Evolutionary conservation across 768 basidiomycete genomes (phyloP), one percentile per base, ranked within the genome.

Genomic region (Phaffia australis): DNA sequence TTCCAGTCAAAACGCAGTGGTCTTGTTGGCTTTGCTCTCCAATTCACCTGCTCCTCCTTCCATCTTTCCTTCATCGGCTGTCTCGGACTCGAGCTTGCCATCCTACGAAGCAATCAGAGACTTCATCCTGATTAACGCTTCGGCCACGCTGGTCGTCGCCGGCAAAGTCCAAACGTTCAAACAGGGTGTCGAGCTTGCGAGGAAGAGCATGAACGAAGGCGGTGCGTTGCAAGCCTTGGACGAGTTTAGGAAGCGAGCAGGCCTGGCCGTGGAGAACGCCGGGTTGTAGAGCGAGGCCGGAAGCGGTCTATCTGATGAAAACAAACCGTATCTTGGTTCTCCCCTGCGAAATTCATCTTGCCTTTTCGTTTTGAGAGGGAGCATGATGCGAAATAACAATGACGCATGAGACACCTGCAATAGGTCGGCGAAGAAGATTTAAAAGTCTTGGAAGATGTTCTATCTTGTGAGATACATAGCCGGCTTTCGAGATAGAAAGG

Each of bases 111-210:
- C 91, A 0, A 81, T 94, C 48, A 76, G 85, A 58, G 85, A 95
- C 72, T 98, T 92, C 74, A 89, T 98, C 68, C 77, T 92, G 66
- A 78, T 98, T 78, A 97, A 99, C 72, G 83, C 93, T 2, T 85
- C 91, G 5, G 93, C 91, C 18, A 75, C 98, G 65, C 78, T 99
- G 51, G 85, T 92, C 30, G 84, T 97, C 3, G 85, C 89, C 7
- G 92, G 91, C 6, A 65, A 86, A 55, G 90, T 87, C 25, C 74
- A 74, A 42, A 81, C 83, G 72, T 89, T 82, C 73, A 81, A 81
- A 71, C 81, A 89, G 21, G 92, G 90, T 1, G 84, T 87, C 0
- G 76, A 78, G 67, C 71, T 87, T 69, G 92, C 89, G 29, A 78
- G 81, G 70, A 76, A 77, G 71, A 78, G 77, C 49, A 73, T 81